Percentiles rank a stretch among this genome's conserved stretches.
phyloP scores from a whole-genome alignment of 164 flowering plant genomes.

The Piper betle region DNA sequence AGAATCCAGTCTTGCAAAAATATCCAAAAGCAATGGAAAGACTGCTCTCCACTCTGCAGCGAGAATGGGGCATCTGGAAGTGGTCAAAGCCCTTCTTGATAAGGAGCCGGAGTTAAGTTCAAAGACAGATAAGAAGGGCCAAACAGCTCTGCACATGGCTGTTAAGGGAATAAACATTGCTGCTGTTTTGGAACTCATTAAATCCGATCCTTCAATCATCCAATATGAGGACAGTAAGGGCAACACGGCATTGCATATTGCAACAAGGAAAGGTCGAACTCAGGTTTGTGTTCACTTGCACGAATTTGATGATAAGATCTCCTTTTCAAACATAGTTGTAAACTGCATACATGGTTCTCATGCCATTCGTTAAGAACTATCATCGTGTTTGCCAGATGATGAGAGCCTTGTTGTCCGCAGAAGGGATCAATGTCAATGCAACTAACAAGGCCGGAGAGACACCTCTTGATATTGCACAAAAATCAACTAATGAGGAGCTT shows the following conservation, averaged over 20 bases:
- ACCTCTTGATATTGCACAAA: conserved; percentile 75
- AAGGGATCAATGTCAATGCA: conserved; percentile 51
- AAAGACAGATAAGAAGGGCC: conserved; percentile 81
- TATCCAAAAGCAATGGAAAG: conserved; percentile 79
- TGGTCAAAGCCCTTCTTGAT: conserved; percentile 50
- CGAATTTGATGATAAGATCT: too few species aligned
- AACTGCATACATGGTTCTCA: too few species aligned
- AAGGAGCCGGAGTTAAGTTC: conserved; percentile 62
- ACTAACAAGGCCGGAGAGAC: conserved; percentile 67
- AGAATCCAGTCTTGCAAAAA: conserved; percentile 67
- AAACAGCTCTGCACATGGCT: conserved; percentile 93
- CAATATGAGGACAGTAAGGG: conserved; percentile 69
- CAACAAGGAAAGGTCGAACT: conserved; percentile 53
- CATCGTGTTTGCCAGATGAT: conserved; percentile 42
- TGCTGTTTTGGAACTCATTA: conserved; percentile 60
- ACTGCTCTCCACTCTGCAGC: conserved; percentile 87
- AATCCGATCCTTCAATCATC: conserved; percentile 55
- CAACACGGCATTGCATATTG: conserved; percentile 83
- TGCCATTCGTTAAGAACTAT: too few species aligned
- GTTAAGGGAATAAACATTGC: conserved; percentile 78
- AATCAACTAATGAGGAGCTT: conserved; percentile 39
- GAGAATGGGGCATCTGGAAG: conserved; percentile 85
- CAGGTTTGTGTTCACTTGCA: conserved; percentile 29
- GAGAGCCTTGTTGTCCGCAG: conserved; percentile 34
- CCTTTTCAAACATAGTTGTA: too few species aligned